A percentile compares a stretch with the other conserved stretches of the same genome.
Evolutionary conservation across 768 basidiomycete genomes (phyloP).

Genomic region (Pleurotus sapidus): DNA sequence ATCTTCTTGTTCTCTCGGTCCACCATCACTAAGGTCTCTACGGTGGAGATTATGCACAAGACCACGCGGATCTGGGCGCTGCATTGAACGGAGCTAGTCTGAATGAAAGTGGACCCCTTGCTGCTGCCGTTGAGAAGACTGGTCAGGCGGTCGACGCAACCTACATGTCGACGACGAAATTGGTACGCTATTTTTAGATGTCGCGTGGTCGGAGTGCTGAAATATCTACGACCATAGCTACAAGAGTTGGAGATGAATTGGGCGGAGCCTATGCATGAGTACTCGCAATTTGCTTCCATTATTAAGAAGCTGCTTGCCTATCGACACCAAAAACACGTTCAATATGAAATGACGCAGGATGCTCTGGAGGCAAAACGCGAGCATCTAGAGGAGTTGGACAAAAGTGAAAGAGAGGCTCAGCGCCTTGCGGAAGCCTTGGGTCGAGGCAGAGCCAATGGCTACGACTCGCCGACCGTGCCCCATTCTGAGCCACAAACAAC

Average conservation of each 20-base stretch:
- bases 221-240: slow-evolving; percentile 44
- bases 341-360: slow-evolving; percentile 97
- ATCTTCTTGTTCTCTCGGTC: slow-evolving; percentile 10
- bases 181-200: slow-evolving; percentile 48
- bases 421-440: slow-evolving; percentile 86
- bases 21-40: slow-evolving; percentile 7
- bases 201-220: slow-evolving; percentile 4
- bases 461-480: slow-evolving; percentile 19
- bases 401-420: slow-evolving; percentile 87
- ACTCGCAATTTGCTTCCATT: slow-evolving; percentile 89
- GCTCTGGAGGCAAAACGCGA: slow-evolving; percentile 80
- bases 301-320: slow-evolving; percentile 94
- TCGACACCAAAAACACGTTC: slow-evolving; percentile 97
- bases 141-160: slow-evolving; percentile 95
- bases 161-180: slow-evolving; percentile 86
- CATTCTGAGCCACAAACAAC: slow-evolving; percentile 20
- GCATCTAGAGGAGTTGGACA: slow-evolving; percentile 85
- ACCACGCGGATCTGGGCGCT: slow-evolving; percentile 89
- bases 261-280: slow-evolving; percentile 95
- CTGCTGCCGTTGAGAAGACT: slow-evolving; percentile 91
- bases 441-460: slow-evolving; percentile 40
- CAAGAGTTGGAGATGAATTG: slow-evolving; percentile 94
- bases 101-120: slow-evolving; percentile 72
- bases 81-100: slow-evolving; percentile 91
- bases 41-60: slow-evolving; percentile 69